Conservation (phyloP, 1,139 yeast species). For the Candida tropicalis region DNA sequence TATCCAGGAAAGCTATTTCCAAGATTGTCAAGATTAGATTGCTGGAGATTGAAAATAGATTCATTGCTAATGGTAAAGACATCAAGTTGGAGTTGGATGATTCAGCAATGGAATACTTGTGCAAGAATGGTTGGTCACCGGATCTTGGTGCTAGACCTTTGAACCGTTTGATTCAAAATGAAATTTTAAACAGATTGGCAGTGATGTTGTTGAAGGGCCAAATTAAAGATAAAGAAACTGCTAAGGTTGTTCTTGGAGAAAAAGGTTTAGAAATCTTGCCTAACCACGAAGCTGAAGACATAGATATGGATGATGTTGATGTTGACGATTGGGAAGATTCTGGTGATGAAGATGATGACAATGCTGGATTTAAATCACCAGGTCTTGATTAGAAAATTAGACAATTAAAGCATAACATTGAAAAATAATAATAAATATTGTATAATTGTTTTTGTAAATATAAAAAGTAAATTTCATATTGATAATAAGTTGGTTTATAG, state of each 20-base stretch:
- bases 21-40: slow-evolving; percentile 88
- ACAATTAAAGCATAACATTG: background rate
- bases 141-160: slow-evolving; percentile 98
- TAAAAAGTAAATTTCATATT: too few species aligned
- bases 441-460: too few species aligned
- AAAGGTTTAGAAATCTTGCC: slow-evolving; percentile 78
- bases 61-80: slow-evolving; percentile 79
- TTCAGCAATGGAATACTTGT: slow-evolving; percentile 77
- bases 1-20: slow-evolving; percentile 87
- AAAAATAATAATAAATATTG: too few species aligned
- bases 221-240: slow-evolving; percentile 83
- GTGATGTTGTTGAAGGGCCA: slow-evolving; percentile 86
- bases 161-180: slow-evolving; percentile 89
- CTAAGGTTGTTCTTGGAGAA: slow-evolving; percentile 61
- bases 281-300: slow-evolving; percentile 74
- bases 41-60: slow-evolving; percentile 80
- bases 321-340: slow-evolving; percentile 58
- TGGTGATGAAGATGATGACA: slow-evolving; percentile 57
- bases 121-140: slow-evolving; percentile 84
- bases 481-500: too few species aligned
- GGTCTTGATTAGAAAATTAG: slow-evolving; percentile 12
- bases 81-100: slow-evolving; percentile 69
- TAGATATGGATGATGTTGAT: slow-evolving; percentile 56
- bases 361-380: slow-evolving; percentile 8
- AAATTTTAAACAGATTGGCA: slow-evolving; percentile 85